Evolutionary conservation across 2,329 filamentous ascomycete genomes (phyloP).

Genomic region (Hypoxylon sp.): DNA sequence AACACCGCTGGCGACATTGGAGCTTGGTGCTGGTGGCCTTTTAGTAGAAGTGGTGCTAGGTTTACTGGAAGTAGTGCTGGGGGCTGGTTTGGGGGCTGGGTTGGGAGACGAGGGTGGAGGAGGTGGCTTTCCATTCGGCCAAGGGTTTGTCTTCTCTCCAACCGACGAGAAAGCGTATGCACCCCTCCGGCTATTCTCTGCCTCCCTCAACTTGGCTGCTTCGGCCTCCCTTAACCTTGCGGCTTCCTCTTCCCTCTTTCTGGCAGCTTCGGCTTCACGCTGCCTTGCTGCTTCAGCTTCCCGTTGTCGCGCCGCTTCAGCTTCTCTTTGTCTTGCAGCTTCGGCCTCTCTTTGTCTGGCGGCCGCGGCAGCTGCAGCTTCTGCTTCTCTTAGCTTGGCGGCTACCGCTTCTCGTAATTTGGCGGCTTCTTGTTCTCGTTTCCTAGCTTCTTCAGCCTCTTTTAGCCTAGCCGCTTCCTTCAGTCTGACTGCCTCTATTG

Average conservation of each 20-base stretch:
- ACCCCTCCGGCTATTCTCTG: conserved; percentile 54
- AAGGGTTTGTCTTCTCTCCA: conserved; percentile 79
- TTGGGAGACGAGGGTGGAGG: conserved; percentile 50
- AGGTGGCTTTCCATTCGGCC: conserved; percentile 73
- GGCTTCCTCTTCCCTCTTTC: conserved; percentile 54
- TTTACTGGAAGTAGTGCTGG: conserved; percentile 47
- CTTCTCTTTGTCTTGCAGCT: conserved; percentile 34
- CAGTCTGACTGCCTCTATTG: conserved; percentile 48
- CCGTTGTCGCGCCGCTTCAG: conserved; percentile 54
- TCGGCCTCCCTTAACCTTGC: conserved; percentile 60
- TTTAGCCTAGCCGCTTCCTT: conserved; percentile 15
- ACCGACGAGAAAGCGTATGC: conserved; percentile 76
- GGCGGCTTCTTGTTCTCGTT: conserved; percentile 46
- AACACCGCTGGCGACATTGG: conserved; percentile 71
- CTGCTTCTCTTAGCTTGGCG: conserved; percentile 33
- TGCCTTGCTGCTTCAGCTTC: conserved; percentile 43
- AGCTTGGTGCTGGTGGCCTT: conserved; percentile 58
- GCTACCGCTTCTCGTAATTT: conserved; percentile 24
- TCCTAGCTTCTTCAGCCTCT: conserved; percentile 52
- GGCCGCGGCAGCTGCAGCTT: conserved; percentile 28
- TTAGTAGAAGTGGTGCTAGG: conserved; percentile 25
- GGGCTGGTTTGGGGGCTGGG: conserved; percentile 46
- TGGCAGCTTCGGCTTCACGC: conserved; percentile 50
- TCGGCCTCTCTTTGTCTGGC: conserved; percentile 26
- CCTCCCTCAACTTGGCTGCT: conserved; percentile 51